phyloP scores from a whole-genome alignment of 2,329 filamentous ascomycete genomes.

The Colletotrichum sp. region DNA sequence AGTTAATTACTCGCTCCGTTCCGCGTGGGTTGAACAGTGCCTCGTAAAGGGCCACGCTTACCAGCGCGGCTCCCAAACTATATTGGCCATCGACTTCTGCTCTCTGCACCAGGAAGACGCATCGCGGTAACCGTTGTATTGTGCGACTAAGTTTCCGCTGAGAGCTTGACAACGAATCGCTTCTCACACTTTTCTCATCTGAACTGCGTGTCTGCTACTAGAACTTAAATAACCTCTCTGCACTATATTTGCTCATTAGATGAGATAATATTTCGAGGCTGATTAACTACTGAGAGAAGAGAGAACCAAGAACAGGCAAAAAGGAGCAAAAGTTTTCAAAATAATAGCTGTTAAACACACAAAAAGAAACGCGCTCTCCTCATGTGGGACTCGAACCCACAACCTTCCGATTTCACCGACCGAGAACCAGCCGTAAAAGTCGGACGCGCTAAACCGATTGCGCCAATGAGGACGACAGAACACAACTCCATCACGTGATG shows the following conservation, averaged over 20 bases:
- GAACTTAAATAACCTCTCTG: not conserved
- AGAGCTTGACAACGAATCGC: not conserved
- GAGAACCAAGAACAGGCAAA: not conserved
- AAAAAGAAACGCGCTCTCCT: not conserved
- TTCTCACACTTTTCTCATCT: not conserved
- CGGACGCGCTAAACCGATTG: slow-evolving; percentile 14
- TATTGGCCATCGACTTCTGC: not conserved
- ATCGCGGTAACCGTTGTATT: not conserved
- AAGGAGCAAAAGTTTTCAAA: too few species aligned
- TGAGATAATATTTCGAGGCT: not conserved
- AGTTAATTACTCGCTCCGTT: not conserved
- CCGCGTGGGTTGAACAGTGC: not conserved
- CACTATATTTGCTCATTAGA: not conserved
- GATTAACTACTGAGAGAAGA: not conserved
- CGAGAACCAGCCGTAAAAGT: not conserved
- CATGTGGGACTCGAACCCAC: slow-evolving; percentile 16
- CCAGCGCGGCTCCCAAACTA: not conserved
- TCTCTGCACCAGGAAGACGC: not conserved
- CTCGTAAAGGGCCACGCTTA: not conserved
- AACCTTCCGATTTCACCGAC: not conserved
- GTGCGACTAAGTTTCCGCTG: not conserved
- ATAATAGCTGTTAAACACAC: not conserved
- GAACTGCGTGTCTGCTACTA: not conserved
- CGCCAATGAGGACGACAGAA: not conserved
- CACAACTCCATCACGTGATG: not conserved